phyloP scores from a whole-genome alignment of 305 asterid species.

The Fraxinus paxiana region DNA sequence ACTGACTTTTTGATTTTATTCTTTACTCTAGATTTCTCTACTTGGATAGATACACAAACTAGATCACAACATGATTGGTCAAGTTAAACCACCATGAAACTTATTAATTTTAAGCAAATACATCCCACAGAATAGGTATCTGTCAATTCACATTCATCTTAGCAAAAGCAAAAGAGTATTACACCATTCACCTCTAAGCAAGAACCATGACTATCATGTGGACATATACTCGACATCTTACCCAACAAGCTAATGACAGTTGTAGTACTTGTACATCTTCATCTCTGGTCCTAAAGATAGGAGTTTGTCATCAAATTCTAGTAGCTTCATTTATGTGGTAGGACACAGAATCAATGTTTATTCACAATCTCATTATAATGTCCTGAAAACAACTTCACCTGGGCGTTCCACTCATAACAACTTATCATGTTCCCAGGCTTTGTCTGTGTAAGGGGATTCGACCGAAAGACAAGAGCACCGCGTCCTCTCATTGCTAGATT shows the following conservation, averaged over 20 bases:
- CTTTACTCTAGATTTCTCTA: background rate
- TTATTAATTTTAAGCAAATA: background rate
- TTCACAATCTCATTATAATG: background rate
- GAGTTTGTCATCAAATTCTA: background rate
- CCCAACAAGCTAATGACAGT: conserved; percentile 10
- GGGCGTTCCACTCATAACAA: conserved; percentile 14
- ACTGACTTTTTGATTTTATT: background rate
- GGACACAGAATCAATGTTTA: background rate
- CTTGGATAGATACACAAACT: conserved; percentile 2
- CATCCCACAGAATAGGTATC: conserved; percentile 10
- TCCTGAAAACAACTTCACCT: background rate
- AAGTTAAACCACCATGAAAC: background rate
- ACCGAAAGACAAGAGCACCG: conserved; percentile 66
- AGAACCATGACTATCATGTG: background rate
- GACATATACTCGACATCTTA: background rate
- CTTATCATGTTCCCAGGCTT: conserved; percentile 50
- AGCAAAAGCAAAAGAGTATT: background rate
- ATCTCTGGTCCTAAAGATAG: background rate
- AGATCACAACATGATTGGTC: conserved; percentile 6
- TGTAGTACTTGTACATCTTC: background rate
- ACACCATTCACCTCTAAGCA: background rate
- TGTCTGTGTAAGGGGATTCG: conserved; percentile 91
- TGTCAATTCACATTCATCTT: background rate
- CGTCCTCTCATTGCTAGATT: conserved; percentile 86
- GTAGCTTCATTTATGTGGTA: background rate